Base-by-base conservation (phyloP, 176 grass and related monocot genomes). In the Carex myosuroides region DNA sequence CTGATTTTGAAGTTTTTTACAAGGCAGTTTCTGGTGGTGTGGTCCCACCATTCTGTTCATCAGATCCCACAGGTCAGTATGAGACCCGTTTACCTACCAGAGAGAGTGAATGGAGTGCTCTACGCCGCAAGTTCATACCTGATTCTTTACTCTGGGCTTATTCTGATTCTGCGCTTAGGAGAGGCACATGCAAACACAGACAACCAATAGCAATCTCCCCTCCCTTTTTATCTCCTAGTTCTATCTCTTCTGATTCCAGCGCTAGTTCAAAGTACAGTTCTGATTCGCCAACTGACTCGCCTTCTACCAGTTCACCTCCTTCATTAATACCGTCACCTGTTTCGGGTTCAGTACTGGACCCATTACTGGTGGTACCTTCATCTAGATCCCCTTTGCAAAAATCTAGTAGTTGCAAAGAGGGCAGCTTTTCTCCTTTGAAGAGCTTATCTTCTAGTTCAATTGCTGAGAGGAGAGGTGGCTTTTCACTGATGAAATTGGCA, bases 401-500 rank as follows among this genome's bases (percentile, higher is more conserved):
- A 52, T 89, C 92, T 84, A 92, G 81, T 70, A 91, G 85, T 88
- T 68, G 66, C 58, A 17, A 82, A 64, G 82, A 85, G 75, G 79
- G 80, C 79, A 59, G 50, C 70, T 73, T 17, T 79, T 95, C 88
- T 88, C 88, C 87, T 57, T 89, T 90, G 56, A 93, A 84, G 85
- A 80, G 67, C 60, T 57, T 78, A 78, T 78, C 52, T 8, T 78
- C 73, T 18, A 82, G 88, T 30, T 99, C 93, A 32, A 95, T 99
- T 88, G 93, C 93, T 64, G 97, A 99, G 88, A 94, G 97, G 90
- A 95, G 97, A 86, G 97, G 97, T 55, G 88, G 90, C 32, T 95
- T 99, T 93, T 92, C 85, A 73, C 61, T 81, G 60, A 83, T 99
- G 84, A 95, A 92, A 84, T 69, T 99, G 80, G 88, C 93, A 89